Conservation (phyloP, 2,329 filamentous ascomycete genomes). For the Stagonosporopsis tanaceti region DNA sequence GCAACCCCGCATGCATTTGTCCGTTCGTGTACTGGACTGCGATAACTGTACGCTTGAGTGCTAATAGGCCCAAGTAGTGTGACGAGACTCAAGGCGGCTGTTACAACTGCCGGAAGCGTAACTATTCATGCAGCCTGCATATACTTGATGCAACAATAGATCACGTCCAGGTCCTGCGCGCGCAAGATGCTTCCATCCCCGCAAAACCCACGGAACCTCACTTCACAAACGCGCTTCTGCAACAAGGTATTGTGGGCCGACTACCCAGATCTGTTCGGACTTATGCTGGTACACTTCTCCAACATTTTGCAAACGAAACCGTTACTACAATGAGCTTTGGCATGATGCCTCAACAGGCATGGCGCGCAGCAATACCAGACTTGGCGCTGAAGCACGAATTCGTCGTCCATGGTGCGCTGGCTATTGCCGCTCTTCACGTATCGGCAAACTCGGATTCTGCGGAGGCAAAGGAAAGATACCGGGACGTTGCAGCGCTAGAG, state of each 20-base stretch:
- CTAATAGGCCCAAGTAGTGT: conserved; percentile 14
- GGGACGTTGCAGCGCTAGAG: conserved; percentile 33
- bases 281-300: conserved; percentile 28
- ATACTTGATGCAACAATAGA: conserved; percentile 17
- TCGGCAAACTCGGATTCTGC: conserved; percentile 37
- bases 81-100: conserved; percentile 10
- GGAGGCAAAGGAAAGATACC: conserved; percentile 23
- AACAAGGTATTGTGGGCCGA: conserved; percentile 20
- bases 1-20: not conserved
- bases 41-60: not conserved
- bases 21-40: not conserved
- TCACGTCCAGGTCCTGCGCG: not conserved
- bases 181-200: conserved; percentile 1
- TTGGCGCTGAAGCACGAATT: conserved; percentile 51
- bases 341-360: conserved; percentile 22
- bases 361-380: conserved; percentile 36
- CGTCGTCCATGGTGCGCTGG: conserved; percentile 54
- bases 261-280: conserved; percentile 20
- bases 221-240: conserved; percentile 21
- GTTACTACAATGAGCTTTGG: conserved; percentile 30
- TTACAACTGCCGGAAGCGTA: conserved; percentile 4
- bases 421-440: conserved; percentile 55
- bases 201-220: conserved; percentile 14
- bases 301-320: conserved; percentile 34
- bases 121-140: conserved; percentile 29